These are phyloP conservation scores for Centaurea solstitialis DNA, from an alignment of 129 eudicot genomes.

Conservation along the genomic window DNA sequence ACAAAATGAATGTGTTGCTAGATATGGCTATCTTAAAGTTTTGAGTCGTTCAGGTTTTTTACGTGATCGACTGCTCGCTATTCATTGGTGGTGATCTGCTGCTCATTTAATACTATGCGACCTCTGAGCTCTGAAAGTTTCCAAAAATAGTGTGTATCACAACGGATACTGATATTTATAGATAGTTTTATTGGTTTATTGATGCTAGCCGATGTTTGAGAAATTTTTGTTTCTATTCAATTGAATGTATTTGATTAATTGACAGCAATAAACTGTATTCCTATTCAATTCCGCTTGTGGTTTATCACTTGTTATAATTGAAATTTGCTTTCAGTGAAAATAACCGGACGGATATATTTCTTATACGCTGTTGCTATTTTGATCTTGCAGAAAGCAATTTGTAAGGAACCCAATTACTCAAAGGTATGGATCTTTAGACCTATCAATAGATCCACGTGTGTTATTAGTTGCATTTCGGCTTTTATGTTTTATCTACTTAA, in stretches of 20 bases:
- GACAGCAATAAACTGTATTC: not conserved
- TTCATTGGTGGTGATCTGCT: not conserved
- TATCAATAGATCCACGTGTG: conserved; percentile 5
- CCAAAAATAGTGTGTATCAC: not conserved
- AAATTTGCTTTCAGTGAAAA: not conserved
- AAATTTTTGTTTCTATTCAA: not conserved
- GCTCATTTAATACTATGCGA: not conserved
- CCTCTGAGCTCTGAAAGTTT: not conserved
- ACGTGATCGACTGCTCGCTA: not conserved
- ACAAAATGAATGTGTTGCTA: not conserved
- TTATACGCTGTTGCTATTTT: conserved; percentile 8
- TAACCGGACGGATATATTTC: not conserved
- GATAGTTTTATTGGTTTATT: not conserved
- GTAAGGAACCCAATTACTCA: conserved; percentile 36
- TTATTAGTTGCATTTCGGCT: not conserved
- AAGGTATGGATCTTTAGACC: conserved; percentile 26
- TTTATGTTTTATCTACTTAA: not conserved
- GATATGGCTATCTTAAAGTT: not conserved
- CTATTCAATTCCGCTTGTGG: not conserved
- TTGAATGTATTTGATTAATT: not conserved
- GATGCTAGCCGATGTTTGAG: not conserved
- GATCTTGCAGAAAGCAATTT: conserved; percentile 42
- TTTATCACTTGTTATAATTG: not conserved
- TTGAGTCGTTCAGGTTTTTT: not conserved
- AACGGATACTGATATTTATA: not conserved